These are phyloP conservation scores for Euclidium syriacum DNA, from an alignment of 345 rosid genomes.

Conservation along the genomic window DNA sequence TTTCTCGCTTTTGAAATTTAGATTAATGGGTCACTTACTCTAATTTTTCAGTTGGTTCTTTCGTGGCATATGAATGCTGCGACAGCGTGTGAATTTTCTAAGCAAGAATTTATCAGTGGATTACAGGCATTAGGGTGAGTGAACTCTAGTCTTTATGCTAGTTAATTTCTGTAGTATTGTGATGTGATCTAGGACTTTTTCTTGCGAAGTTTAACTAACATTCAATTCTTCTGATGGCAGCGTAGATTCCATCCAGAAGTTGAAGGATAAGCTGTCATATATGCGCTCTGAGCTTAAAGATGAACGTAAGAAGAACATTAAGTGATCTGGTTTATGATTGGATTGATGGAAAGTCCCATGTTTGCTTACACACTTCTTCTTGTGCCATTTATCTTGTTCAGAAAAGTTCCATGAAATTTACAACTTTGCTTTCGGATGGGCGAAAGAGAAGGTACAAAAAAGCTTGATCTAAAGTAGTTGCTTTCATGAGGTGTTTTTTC, in stretches of 20 bases:
- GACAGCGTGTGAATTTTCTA: constrained; percentile 93
- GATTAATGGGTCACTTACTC: neutral
- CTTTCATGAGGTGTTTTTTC: neutral
- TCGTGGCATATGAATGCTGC: constrained; percentile 99
- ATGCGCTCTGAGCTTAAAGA: constrained; percentile 96
- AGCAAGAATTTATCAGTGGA: constrained; percentile 82
- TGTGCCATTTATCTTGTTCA: constrained; percentile 37
- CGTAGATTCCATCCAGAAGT: constrained; percentile 82
- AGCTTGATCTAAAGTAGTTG: neutral
- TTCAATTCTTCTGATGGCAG: constrained; percentile 50
- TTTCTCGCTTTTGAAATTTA: neutral
- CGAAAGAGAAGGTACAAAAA: constrained; percentile 92
- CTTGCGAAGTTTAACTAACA: constrained; percentile 21
- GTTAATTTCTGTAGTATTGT: neutral
- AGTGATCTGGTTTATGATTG: constrained; percentile 8
- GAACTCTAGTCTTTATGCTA: constrained; percentile 1
- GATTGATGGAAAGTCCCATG: neutral
- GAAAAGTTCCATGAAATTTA: constrained; percentile 93
- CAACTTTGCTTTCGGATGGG: constrained; percentile 97
- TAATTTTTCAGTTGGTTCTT: constrained; percentile 71
- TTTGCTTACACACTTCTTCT: constrained; percentile 15
- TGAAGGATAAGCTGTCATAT: constrained; percentile 67
- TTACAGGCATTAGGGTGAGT: constrained; percentile 79
- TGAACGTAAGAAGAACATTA: constrained; percentile 53
- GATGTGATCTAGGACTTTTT: neutral